A percentile compares a stretch with the other conserved stretches of the same genome.
Evolutionary conservation across 2,329 filamentous ascomycete genomes (phyloP).

Genomic region (Aureobasidium sp.): DNA sequence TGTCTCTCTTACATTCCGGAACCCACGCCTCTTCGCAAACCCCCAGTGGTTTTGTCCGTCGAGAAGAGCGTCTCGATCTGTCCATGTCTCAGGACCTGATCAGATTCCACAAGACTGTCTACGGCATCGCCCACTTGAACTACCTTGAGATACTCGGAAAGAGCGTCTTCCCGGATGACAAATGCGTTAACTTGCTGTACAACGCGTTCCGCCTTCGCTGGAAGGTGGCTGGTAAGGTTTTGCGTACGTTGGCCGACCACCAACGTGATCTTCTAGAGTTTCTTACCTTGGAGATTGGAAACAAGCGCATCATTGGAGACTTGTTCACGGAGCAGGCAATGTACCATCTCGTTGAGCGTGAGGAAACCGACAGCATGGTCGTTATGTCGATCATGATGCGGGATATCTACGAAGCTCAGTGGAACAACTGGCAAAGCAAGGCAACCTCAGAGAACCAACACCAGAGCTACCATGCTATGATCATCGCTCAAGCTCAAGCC

Average conservation of each 20-base stretch:
- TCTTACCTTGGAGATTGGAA: not conserved
- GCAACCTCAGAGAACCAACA: not conserved
- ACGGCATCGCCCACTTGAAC: not conserved
- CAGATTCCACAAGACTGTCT: not conserved
- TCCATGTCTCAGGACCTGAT: not conserved
- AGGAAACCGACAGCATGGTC: not conserved
- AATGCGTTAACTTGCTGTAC: not conserved
- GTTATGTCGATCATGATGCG: not conserved
- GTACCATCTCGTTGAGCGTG: not conserved
- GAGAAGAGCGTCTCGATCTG: not conserved
- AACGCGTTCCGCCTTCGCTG: conserved; percentile 2
- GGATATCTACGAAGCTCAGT: not conserved
- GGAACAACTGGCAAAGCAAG: not conserved
- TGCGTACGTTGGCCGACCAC: not conserved
- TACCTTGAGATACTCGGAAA: not conserved
- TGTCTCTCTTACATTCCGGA: not conserved
- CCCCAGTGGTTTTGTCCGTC: not conserved
- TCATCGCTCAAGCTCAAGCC: conserved; percentile 5
- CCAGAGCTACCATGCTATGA: not conserved
- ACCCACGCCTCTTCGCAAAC: not conserved
- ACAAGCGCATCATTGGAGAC: not conserved
- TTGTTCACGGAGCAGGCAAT: not conserved
- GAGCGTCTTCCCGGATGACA: not conserved
- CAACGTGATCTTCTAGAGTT: not conserved
- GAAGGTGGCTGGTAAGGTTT: not conserved